These are phyloP conservation scores for Talaromyces amestolkiae DNA, from an alignment of 2,329 filamentous ascomycete genomes.

Conservation along the genomic window DNA sequence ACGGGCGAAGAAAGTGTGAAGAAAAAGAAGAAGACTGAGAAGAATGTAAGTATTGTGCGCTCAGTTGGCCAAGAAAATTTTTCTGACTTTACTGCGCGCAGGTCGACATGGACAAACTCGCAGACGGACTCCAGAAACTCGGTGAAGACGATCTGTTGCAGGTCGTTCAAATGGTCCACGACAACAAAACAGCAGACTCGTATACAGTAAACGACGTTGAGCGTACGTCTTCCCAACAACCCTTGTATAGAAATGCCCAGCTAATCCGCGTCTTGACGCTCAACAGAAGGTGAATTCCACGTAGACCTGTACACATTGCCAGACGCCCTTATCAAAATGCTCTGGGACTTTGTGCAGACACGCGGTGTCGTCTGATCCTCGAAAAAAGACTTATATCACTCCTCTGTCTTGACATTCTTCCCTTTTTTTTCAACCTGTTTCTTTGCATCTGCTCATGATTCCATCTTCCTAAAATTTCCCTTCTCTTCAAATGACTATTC, in stretches of 20 bases:
- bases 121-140: conserved; percentile 83
- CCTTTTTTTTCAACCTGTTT: neutral
- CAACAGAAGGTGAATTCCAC: conserved; percentile 87
- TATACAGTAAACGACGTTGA: conserved; percentile 98
- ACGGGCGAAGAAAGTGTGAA: conserved; percentile 61
- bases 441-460: neutral
- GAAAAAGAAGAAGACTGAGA: conserved; percentile 71
- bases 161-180: conserved; percentile 96
- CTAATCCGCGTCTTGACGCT: neutral
- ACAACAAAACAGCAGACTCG: conserved; percentile 89
- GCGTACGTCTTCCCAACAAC: conserved; percentile 57
- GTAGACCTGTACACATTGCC: conserved; percentile 98
- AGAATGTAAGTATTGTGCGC: conserved; percentile 46
- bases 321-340: conserved; percentile 81
- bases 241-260: neutral
- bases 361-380: conserved; percentile 39
- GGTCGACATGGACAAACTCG: conserved; percentile 94
- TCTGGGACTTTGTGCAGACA: conserved; percentile 78
- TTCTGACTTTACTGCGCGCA: conserved; percentile 26
- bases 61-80: neutral
- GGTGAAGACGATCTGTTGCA: conserved; percentile 89
- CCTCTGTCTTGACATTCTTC: neutral
- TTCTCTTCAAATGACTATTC: neutral
- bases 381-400: neutral
- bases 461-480: conserved; percentile 11